Conservation (phyloP, 2,329 filamentous ascomycete genomes). For the Arachnomyces sp. region DNA sequence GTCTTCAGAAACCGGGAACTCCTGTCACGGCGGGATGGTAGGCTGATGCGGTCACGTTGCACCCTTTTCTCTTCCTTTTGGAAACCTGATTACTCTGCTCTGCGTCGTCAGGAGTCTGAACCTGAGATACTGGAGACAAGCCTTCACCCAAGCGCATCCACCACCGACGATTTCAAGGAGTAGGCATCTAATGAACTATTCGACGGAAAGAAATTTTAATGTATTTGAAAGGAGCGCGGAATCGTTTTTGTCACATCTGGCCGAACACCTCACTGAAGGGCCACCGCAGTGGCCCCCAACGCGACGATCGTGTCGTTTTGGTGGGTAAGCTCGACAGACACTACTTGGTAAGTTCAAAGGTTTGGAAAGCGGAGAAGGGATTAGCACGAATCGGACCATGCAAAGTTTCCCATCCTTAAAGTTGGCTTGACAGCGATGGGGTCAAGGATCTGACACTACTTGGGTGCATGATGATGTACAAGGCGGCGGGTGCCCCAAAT, state of each 20-base stretch:
- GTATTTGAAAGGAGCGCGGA: constrained; percentile 3
- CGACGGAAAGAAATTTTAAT: constrained; percentile 5
- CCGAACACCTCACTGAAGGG: constrained; percentile 3
- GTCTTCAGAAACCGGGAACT: too few relatives aligned
- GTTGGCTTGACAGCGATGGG: constrained; percentile 22
- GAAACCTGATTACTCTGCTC: constrained; percentile 1
- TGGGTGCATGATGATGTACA: constrained; percentile 12
- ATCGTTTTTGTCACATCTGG: constrained; percentile 4
- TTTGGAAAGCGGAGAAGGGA: constrained; percentile 12
- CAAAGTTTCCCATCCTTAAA: constrained; percentile 13
- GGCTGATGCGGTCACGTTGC: too few relatives aligned
- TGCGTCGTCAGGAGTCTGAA: constrained; percentile 1
- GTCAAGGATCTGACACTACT: constrained; percentile 15
- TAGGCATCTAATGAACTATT: constrained; percentile 1
- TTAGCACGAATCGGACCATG: constrained; percentile 7
- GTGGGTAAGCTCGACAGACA: constrained; percentile 8
- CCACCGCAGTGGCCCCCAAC: constrained; percentile 3
- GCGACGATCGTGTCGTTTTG: constrained; percentile 4
- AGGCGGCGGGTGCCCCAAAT: constrained; percentile 5
- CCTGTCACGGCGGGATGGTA: too few relatives aligned
- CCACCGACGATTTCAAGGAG: constrained; percentile 2
- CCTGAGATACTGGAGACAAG: constrained; percentile 1
- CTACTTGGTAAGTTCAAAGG: constrained; percentile 11
- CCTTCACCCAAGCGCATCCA: neutral
- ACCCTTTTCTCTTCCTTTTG: neutral